These are phyloP conservation scores for Cystofilobasidium capitatum DNA, from an alignment of 768 basidiomycete genomes.

Conservation along the genomic window DNA sequence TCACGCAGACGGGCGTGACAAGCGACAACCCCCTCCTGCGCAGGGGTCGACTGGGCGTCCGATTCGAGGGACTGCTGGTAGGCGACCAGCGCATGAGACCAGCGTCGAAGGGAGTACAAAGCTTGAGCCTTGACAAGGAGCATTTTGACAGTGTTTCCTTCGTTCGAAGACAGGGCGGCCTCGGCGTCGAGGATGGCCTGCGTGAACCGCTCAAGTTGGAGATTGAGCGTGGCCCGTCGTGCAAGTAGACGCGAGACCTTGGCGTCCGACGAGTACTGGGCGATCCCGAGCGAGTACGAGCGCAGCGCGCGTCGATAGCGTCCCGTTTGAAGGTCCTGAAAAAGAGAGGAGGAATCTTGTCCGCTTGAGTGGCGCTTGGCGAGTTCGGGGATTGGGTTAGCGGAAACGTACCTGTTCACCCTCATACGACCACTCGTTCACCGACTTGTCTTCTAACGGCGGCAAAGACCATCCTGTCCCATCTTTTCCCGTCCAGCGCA, in stretches of 20 bases:
- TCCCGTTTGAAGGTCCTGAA: background rate
- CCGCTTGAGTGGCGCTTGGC: background rate
- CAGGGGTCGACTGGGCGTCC: background rate
- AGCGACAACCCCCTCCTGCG: background rate
- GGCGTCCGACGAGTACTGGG: background rate
- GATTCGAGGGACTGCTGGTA: background rate
- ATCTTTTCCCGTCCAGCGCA: slow-evolving; percentile 1
- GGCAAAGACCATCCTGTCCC: background rate
- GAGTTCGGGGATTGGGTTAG: background rate
- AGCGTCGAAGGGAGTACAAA: slow-evolving; percentile 20
- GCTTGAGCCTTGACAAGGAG: background rate
- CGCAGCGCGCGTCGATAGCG: slow-evolving; percentile 8
- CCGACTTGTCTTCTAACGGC: background rate
- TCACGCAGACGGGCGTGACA: slow-evolving; percentile 20
- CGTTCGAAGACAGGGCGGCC: background rate
- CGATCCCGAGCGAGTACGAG: slow-evolving; percentile 1
- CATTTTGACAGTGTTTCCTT: slow-evolving; percentile 5
- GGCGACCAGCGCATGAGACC: slow-evolving; percentile 8
- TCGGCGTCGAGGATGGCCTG: slow-evolving; percentile 18
- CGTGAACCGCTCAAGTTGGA: slow-evolving; percentile 12
- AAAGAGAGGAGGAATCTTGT: background rate
- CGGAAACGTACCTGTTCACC: slow-evolving; percentile 12
- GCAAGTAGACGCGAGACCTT: slow-evolving; percentile 1
- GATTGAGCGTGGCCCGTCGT: slow-evolving; percentile 2
- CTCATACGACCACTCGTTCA: slow-evolving; percentile 15